Evolutionary conservation across 176 grass and related monocot species (phyloP).

Genomic region (Bothriochloa decipiens): DNA sequence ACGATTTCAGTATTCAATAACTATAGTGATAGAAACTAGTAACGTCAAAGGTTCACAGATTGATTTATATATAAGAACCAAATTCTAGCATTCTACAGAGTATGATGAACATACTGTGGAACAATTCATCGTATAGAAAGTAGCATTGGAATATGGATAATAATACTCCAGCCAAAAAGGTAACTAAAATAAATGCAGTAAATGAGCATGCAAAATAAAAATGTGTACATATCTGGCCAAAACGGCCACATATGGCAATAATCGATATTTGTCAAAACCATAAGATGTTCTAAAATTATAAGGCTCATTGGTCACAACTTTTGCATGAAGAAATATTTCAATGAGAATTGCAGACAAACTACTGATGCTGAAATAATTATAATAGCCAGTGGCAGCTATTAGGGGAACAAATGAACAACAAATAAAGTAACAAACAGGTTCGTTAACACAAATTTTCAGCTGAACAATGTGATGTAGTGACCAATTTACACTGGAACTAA

Average conservation of each 20-base stretch:
- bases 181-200: background rate
- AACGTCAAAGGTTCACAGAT: background rate
- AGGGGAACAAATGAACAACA: background rate
- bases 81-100: background rate
- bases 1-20: background rate
- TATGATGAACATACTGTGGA: background rate
- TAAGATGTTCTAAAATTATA: background rate
- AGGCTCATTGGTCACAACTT: background rate
- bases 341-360: background rate
- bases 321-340: background rate
- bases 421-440: background rate
- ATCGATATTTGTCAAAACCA: background rate
- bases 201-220: background rate
- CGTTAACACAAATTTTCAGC: background rate
- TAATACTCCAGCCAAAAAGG: background rate
- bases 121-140: background rate
- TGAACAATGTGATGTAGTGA: background rate
- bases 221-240: background rate
- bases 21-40: background rate
- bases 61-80: background rate
- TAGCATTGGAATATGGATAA: background rate
- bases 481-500: background rate
- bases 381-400: background rate
- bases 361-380: background rate
- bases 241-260: background rate